phyloP scores from a whole-genome alignment of 768 basidiomycete genomes.

The Hydnomerulius pinastri region DNA sequence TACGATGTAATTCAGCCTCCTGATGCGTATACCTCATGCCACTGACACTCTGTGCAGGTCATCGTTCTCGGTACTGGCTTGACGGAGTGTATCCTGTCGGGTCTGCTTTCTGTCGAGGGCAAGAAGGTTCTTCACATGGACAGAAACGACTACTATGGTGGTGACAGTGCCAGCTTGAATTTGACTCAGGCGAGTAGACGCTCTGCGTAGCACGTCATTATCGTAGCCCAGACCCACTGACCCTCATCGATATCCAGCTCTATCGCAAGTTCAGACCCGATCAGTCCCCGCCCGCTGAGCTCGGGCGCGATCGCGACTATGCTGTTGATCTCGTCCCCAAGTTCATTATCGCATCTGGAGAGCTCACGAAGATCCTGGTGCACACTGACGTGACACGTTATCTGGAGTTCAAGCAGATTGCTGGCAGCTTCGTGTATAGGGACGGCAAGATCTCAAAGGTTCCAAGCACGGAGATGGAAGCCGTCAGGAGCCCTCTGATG shows the following conservation, averaged over 20 bases:
- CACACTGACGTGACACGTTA: conserved; percentile 99
- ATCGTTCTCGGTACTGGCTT: conserved; percentile 95
- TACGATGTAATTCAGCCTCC: conserved; percentile 71
- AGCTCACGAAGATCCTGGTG: conserved; percentile 96
- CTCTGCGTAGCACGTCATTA: conserved; percentile 8
- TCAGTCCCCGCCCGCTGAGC: conserved; percentile 73
- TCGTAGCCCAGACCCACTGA: conserved; percentile 14
- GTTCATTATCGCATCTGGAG: conserved; percentile 98
- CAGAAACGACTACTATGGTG: conserved; percentile 98
- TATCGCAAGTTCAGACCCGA: conserved; percentile 92
- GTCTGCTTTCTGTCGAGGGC: conserved; percentile 97
- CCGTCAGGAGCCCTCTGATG: conserved; percentile 93
- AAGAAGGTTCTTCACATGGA: conserved; percentile 99
- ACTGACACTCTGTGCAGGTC: conserved; percentile 50
- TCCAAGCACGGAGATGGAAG: conserved; percentile 96
- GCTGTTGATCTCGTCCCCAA: conserved; percentile 98
- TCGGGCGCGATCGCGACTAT: conserved; percentile 97
- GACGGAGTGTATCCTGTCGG: conserved; percentile 98
- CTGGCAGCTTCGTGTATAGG: conserved; percentile 96
- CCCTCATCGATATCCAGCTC: conserved; percentile 54
- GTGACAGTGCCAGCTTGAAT: conserved; percentile 95
- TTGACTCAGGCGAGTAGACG: conserved; percentile 78
- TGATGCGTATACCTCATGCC: conserved; percentile 17
- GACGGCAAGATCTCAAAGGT: conserved; percentile 98
- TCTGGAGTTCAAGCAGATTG: conserved; percentile 99